Evolutionary conservation across 2,329 filamentous ascomycete species (phyloP).

Genomic region (Fusarium guadeloupense): DNA sequence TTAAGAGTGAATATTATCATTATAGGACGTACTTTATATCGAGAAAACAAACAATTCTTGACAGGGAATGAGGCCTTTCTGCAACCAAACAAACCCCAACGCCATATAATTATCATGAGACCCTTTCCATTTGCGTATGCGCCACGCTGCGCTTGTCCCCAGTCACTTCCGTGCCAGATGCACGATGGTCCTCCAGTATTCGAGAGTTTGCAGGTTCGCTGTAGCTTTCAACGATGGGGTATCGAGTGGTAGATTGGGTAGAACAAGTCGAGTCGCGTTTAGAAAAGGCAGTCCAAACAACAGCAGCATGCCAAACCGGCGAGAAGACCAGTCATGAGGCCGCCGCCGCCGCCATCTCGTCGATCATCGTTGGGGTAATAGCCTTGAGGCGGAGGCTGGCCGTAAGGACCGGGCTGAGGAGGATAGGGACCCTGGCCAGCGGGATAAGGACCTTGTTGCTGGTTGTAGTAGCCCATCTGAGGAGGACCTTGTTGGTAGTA

Average conservation of each 20-base stretch:
- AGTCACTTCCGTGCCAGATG: background rate
- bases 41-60: constrained; percentile 23
- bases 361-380: constrained; percentile 47
- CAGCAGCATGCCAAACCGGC: constrained; percentile 66
- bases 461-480: constrained; percentile 46
- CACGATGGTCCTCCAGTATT: background rate
- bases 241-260: constrained; percentile 2
- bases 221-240: background rate
- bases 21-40: constrained; percentile 32
- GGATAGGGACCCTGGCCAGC: constrained; percentile 49
- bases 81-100: constrained; percentile 33
- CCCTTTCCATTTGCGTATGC: constrained; percentile 19
- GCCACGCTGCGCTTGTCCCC: constrained; percentile 18
- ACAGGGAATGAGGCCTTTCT: constrained; percentile 16
- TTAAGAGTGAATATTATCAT: constrained; percentile 29
- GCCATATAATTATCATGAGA: constrained; percentile 29
- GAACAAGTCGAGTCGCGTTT: constrained; percentile 37
- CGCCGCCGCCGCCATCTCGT: constrained; percentile 45
- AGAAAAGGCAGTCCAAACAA: constrained; percentile 67
- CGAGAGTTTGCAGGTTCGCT: background rate
- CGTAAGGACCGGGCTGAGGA: constrained; percentile 50
- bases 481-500: constrained; percentile 45
- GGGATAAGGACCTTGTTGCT: constrained; percentile 48
- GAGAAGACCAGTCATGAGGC: constrained; percentile 57
- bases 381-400: constrained; percentile 48